Evolutionary conservation across 106 monocot species (phyloP), one percentile per base, ranked within the genome.

Genomic region (Dendrobium chrysotoxum): DNA sequence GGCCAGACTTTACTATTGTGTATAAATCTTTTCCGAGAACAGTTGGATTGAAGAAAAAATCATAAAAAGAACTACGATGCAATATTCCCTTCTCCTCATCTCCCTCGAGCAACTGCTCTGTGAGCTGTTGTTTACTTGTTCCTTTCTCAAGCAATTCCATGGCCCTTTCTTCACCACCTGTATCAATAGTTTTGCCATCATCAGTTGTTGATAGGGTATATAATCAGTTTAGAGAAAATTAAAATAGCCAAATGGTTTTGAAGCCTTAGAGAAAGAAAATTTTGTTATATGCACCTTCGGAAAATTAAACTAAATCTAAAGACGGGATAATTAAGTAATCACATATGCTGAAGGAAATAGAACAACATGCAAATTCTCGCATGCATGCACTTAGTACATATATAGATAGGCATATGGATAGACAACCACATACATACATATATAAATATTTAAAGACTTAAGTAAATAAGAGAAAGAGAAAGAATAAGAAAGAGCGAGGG

Each of bases 101-200:
- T 75, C 77, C 81, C 61, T 88, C 31, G 4, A 94, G 81, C 84
- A 91, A 86, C 57, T 86, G 77, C 26, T 87, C 84, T 40, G 35
- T 76, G 20, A 89, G 80, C 26, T 81, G 42, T 20, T 81, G 61
- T 81, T 88, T 78, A 41, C 50, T 81, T 74, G 66, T 53, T 82
- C 47, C 83, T 58, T 83, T 82, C 28, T 94, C 94, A 53, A 94
- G 88, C 25, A 91, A 57, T 38, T 80, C 84, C 21, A 83, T 57
- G 50, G 91, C 94, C 80, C 85, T 86, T 76, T 45, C 79, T 86
- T 94, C 91, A 44, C 94, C 94, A n/a, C 94, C 94, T 94, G 75
- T 61, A 75, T 91, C 76, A 75, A 67, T 23, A 77, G 45, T 53
- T 83, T 42, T 75, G 17, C 9, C 20, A 75, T 7, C n/a, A 42